Percentiles rank a stretch among this genome's conserved stretches.
Conservation (phyloP, 495 filamentous ascomycete genomes). For the Melanomma pulvis-pyrius region DNA sequence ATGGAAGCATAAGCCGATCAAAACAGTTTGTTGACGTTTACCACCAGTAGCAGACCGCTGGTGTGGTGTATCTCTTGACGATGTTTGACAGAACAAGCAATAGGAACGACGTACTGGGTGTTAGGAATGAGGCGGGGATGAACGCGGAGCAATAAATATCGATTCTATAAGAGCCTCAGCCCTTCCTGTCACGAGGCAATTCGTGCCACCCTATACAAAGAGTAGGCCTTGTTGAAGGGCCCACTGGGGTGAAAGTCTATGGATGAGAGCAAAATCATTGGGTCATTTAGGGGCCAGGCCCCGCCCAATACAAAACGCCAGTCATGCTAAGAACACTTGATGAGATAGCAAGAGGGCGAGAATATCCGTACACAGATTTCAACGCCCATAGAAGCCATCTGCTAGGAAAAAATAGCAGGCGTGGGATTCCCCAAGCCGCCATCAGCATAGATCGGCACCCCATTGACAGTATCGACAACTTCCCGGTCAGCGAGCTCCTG, state of each 20-base stretch:
- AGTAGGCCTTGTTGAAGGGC: not conserved
- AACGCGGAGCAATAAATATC: not conserved
- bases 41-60: too few species aligned
- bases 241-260: not conserved
- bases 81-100: too few species aligned
- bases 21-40: too few species aligned
- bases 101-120: too few species aligned
- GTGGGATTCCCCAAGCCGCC: conserved; percentile 1
- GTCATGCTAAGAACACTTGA: too few species aligned
- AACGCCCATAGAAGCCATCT: not conserved
- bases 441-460: conserved; percentile 20
- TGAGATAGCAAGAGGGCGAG: not conserved
- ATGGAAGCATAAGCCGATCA: too few species aligned
- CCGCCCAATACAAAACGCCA: not conserved
- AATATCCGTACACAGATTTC: not conserved
- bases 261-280: not conserved
- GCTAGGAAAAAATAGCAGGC: not conserved
- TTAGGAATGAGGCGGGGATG: not conserved
- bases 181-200: not conserved
- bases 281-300: not conserved
- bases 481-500: not conserved
- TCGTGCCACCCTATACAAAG: not conserved
- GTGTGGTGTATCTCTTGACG: too few species aligned
- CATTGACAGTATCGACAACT: conserved; percentile 21
- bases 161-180: too few species aligned